A percentile compares a stretch with the other conserved stretches of the same genome.
Evolutionary conservation across 495 filamentous ascomycete genomes (phyloP).

Genomic region (Astrothelium macrocarpum): DNA sequence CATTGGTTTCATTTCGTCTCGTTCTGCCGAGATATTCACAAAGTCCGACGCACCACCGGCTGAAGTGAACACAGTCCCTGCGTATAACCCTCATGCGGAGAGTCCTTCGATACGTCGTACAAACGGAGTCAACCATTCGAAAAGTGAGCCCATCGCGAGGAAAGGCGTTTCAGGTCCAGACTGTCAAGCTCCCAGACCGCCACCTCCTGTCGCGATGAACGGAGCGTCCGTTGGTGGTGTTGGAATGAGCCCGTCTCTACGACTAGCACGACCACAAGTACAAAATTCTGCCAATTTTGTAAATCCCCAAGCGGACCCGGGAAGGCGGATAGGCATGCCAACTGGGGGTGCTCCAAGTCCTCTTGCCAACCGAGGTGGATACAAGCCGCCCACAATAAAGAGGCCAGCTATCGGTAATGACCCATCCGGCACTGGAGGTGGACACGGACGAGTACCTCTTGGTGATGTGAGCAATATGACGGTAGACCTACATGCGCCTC

Average conservation of each 20-base stretch:
- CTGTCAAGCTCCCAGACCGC: constrained; percentile 15
- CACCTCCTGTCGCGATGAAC: not conserved
- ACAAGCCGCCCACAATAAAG: constrained; percentile 50
- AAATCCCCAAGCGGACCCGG: constrained; percentile 59
- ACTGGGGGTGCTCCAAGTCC: constrained; percentile 42
- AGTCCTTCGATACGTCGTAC: constrained; percentile 85
- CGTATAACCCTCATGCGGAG: constrained; percentile 74
- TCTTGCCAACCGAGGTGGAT: constrained; percentile 47
- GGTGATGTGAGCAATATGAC: constrained; percentile 33
- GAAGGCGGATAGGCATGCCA: constrained; percentile 67
- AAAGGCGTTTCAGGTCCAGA: constrained; percentile 30
- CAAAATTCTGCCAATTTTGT: constrained; percentile 43
- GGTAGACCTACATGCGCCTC: constrained; percentile 1
- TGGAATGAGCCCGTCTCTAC: not conserved
- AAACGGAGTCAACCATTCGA: constrained; percentile 74
- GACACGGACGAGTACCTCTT: constrained; percentile 19
- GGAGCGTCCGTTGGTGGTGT: not conserved
- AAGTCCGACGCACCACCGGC: constrained; percentile 20
- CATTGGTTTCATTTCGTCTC: constrained; percentile 69
- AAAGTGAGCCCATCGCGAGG: constrained; percentile 53
- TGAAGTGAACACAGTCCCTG: constrained; percentile 40
- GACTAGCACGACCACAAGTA: constrained; percentile 7
- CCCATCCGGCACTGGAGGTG: constrained; percentile 5
- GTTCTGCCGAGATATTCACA: constrained; percentile 45
- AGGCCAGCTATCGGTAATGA: constrained; percentile 28